These are phyloP conservation scores for Saccharomyces hybrid DNA, from an alignment of 1,139 yeast species.

Conservation along the genomic window DNA sequence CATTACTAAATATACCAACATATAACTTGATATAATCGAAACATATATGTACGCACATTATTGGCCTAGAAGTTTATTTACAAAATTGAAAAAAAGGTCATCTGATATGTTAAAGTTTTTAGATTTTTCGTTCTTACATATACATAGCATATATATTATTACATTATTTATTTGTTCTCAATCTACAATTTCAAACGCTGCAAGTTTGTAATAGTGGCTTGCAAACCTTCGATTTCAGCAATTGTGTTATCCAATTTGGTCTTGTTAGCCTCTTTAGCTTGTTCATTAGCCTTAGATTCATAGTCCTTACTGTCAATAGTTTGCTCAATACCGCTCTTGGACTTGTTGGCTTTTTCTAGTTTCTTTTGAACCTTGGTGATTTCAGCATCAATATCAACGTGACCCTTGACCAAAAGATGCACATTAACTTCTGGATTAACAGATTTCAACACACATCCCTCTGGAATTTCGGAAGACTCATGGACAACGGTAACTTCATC, in stretches of 20 bases:
- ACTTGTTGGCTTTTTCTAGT: conserved; percentile 48
- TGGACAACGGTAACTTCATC: conserved; percentile 59
- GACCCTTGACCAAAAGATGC: conserved; percentile 88
- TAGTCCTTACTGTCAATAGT: conserved; percentile 70
- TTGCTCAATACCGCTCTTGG: conserved; percentile 47
- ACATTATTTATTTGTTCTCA: conserved; percentile 4
- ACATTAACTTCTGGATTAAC: conserved; percentile 78
- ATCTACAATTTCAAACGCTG: conserved; percentile 4
- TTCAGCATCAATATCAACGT: conserved; percentile 86
- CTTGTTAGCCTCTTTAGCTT: conserved; percentile 70
- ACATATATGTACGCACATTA: background rate
- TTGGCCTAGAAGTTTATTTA: background rate
- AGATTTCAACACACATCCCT: conserved; percentile 83
- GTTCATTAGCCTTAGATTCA: conserved; percentile 73
- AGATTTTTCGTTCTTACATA: background rate
- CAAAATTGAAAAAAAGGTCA: conserved; percentile 30
- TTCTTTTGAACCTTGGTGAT: conserved; percentile 75
- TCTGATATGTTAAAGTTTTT: background rate
- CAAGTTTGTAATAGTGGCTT: conserved; percentile 67
- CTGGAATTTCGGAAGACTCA: conserved; percentile 53
- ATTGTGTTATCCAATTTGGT: conserved; percentile 59
- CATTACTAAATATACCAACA: background rate
- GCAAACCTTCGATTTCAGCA: conserved; percentile 85
- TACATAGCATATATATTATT: conserved; percentile 5
- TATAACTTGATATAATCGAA: too few relatives aligned